Base-by-base conservation (phyloP, 805 yeast species). In the Lipomyces yamadae region DNA sequence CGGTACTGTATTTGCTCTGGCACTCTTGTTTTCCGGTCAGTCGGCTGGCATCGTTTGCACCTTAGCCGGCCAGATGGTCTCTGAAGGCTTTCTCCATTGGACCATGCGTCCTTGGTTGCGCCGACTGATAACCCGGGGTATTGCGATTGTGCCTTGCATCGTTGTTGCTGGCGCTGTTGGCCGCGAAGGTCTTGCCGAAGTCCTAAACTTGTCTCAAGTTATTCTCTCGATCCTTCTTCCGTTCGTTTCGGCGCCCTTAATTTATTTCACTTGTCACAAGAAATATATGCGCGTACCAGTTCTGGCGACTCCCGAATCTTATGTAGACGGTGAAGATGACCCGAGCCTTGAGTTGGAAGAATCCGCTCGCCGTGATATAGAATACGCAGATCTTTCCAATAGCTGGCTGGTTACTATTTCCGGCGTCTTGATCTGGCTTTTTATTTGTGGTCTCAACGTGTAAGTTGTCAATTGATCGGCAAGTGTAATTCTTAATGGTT, bases 31-130 rank as follows among this genome's bases (percentile, higher is more conserved):
- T 66, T 88, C 95, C 65, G 97, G 97, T 4, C 92, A 90, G 74
- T 88, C 93, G 57, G 97, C 97, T 0, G 97, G 97, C 59, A 86
- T 93, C 55, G 93, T 92, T 1, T 92, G 97, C 76, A 93, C 98
- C 0, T 89, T 93, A 79, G 91, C 73, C 0, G 97, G 97, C 96
- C 71, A 93, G 77, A 87, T 93, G 72, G 97, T 93, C 1, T 85
- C 92, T 72, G 98, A 93, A 76, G 98, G 98, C 0, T 94, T 91
- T 74, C 80, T 93, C 52, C 84, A 87, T 62, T 92, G 97, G 97
- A 86, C 84, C 1, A 71, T 91, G 54, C 83, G 82, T 68, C 97
- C 97, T 2, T 88, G 96, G 90, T 74, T 88, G 60, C 83, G 97
- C 75, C 82, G 97, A 70, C 75, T 93, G 8, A 81, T 87, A 10